phyloP scores from a whole-genome alignment of 2,329 filamentous ascomycete genomes.

The Lachnellula suecica region DNA sequence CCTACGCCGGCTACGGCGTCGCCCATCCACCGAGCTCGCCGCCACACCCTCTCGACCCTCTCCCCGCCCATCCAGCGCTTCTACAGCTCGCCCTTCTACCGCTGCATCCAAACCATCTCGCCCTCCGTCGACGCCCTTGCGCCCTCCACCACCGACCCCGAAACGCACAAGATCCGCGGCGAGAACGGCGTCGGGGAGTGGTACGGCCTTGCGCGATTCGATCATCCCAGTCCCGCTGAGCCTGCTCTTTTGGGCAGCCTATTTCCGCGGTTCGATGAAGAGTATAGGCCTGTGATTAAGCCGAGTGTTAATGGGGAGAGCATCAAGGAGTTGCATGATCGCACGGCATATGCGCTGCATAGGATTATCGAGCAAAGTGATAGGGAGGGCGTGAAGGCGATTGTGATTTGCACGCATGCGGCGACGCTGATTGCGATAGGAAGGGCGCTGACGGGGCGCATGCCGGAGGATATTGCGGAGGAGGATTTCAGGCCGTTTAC shows the following conservation, averaged over 20 bases:
- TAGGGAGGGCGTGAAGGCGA: slow-evolving; percentile 62
- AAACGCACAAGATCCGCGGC: slow-evolving; percentile 45
- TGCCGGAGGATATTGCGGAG: slow-evolving; percentile 68
- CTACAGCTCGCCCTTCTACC: slow-evolving; percentile 85
- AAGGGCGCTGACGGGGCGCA: slow-evolving; percentile 72
- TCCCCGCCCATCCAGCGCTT: slow-evolving; percentile 70
- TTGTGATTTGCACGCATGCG: slow-evolving; percentile 86
- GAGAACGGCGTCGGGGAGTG: slow-evolving; percentile 75
- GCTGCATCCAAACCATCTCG: slow-evolving; percentile 80
- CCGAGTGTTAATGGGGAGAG: slow-evolving; percentile 78
- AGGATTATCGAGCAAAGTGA: slow-evolving; percentile 74
- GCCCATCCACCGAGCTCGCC: slow-evolving; percentile 78
- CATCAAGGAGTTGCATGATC: slow-evolving; percentile 75
- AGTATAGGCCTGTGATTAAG: slow-evolving; percentile 63
- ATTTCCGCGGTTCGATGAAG: slow-evolving; percentile 59
- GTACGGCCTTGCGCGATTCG: slow-evolving; percentile 84
- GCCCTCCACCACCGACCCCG: slow-evolving; percentile 12
- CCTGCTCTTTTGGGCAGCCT: slow-evolving; percentile 60
- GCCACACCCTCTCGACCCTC: slow-evolving; percentile 58
- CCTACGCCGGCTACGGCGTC: slow-evolving; percentile 82
- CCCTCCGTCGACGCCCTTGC: slow-evolving; percentile 59
- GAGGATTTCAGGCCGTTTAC: slow-evolving; percentile 88
- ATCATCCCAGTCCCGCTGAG: slow-evolving; percentile 76
- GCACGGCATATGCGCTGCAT: slow-evolving; percentile 68
- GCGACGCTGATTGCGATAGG: slow-evolving; percentile 87